A percentile compares a stretch with the other conserved stretches of the same genome.
Conservation (phyloP, 768 basidiomycete genomes). For the Tylopilus felleus region DNA sequence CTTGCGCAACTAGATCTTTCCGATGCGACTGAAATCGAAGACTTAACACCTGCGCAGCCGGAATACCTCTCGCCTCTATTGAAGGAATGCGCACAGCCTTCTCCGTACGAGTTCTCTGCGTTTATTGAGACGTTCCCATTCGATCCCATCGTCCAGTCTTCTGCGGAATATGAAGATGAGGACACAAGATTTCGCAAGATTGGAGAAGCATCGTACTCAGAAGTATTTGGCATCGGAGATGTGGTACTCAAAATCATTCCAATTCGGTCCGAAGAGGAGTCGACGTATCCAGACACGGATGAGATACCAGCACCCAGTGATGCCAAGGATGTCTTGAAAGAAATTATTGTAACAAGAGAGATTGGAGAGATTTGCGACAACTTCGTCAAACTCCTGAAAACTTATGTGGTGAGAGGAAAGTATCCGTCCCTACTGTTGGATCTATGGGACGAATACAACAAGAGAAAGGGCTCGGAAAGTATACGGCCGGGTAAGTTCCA, state of each 20-base stretch:
- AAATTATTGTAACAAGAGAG: slow-evolving; percentile 70
- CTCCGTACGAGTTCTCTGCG: slow-evolving; percentile 73
- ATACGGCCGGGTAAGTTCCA: slow-evolving; percentile 69
- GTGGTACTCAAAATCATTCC: slow-evolving; percentile 92
- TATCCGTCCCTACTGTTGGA: slow-evolving; percentile 79
- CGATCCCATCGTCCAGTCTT: slow-evolving; percentile 57
- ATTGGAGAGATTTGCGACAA: slow-evolving; percentile 76
- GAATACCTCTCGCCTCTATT: slow-evolving; percentile 61
- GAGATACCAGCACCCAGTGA: slow-evolving; percentile 71
- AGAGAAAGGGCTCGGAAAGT: slow-evolving; percentile 75
- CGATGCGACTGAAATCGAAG: slow-evolving; percentile 46
- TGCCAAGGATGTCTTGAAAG: slow-evolving; percentile 72
- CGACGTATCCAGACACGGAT: slow-evolving; percentile 28
- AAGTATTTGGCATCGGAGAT: slow-evolving; percentile 88
- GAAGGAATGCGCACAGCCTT: slow-evolving; percentile 66
- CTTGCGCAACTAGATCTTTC: slow-evolving; percentile 42
- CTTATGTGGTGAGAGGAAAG: slow-evolving; percentile 81
- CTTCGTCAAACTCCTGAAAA: slow-evolving; percentile 77
- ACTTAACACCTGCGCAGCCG: slow-evolving; percentile 42
- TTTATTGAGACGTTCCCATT: slow-evolving; percentile 81
- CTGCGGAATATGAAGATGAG: slow-evolving; percentile 27
- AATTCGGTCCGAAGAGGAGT: slow-evolving; percentile 50
- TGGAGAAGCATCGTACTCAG: slow-evolving; percentile 95
- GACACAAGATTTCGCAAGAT: slow-evolving; percentile 68
- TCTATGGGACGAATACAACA: slow-evolving; percentile 84